These are phyloP conservation scores for Entomophthora muscae DNA, from an alignment of 371 early-diverging fungal genomes.

Conservation along the genomic window DNA sequence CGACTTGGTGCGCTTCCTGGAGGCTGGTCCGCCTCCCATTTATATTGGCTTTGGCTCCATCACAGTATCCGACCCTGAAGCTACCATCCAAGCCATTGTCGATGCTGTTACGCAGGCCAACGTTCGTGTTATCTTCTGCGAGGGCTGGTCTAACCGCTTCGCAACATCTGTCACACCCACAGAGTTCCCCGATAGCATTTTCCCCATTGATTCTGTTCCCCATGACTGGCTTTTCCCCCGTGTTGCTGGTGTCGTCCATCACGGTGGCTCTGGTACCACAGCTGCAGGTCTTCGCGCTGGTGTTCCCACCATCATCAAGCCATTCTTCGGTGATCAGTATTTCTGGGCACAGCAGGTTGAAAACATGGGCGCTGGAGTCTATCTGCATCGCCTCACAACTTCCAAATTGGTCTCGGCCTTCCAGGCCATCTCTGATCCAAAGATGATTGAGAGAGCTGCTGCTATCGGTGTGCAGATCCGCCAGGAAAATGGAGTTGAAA, in stretches of 20 bases:
- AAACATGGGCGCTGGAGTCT: slow-evolving; percentile 39
- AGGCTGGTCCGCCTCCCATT: slow-evolving; percentile 33
- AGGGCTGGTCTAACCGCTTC: slow-evolving; percentile 53
- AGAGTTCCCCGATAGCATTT: slow-evolving; percentile 25
- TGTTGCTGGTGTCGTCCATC: slow-evolving; percentile 62
- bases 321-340: slow-evolving; percentile 74
- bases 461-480: slow-evolving; percentile 34
- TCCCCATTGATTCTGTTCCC: slow-evolving; percentile 42
- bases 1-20: slow-evolving; percentile 34
- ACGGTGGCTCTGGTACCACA: slow-evolving; percentile 78
- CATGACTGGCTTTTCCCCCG: slow-evolving; percentile 77
- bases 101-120: slow-evolving; percentile 45
- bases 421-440: slow-evolving; percentile 36
- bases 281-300: slow-evolving; percentile 65
- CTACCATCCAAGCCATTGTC: slow-evolving; percentile 38
- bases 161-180: slow-evolving; percentile 12
- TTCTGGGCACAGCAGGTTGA: slow-evolving; percentile 62
- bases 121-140: slow-evolving; percentile 59
- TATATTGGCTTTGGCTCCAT: slow-evolving; percentile 82
- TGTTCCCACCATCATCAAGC: slow-evolving; percentile 53
- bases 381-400: slow-evolving; percentile 33
- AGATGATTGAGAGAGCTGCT: slow-evolving; percentile 34
- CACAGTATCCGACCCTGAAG: slow-evolving; percentile 57
- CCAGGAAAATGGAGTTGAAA: slow-evolving; percentile 39
- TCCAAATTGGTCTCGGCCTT: slow-evolving; percentile 35